Percentiles rank a stretch among this genome's conserved stretches.
phyloP scores from a whole-genome alignment of 331 rosid genomes.

The Telfairia occidentalis region DNA sequence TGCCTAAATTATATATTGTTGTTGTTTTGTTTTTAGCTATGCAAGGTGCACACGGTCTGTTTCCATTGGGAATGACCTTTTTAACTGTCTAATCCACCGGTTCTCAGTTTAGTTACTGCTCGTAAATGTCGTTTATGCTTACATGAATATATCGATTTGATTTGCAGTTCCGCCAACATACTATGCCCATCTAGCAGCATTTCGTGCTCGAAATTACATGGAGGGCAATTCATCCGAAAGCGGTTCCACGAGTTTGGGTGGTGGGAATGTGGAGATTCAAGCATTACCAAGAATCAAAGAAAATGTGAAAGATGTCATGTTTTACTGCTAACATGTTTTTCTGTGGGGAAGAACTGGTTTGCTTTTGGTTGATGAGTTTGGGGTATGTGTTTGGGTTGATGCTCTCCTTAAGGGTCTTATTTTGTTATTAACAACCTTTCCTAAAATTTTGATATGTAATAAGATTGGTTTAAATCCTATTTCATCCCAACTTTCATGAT shows the following conservation, averaged over 20 bases:
- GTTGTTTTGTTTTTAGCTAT: conserved; percentile 28
- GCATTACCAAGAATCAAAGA: conserved; percentile 30
- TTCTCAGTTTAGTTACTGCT: background rate
- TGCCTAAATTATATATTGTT: background rate
- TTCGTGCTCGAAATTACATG: conserved; percentile 51
- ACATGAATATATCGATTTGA: background rate
- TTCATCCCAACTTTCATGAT: background rate
- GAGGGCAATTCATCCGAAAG: conserved; percentile 38
- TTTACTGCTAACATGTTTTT: conserved; percentile 32
- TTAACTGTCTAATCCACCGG: background rate
- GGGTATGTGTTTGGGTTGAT: too few relatives aligned
- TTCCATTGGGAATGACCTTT: conserved; percentile 39
- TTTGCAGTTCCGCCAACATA: conserved; percentile 62
- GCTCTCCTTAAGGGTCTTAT: too few relatives aligned
- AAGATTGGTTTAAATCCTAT: too few relatives aligned
- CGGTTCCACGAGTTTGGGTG: conserved; percentile 22
- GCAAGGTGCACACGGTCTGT: conserved; percentile 82
- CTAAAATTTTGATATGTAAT: too few relatives aligned
- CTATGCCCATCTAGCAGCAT: conserved; percentile 61
- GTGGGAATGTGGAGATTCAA: conserved; percentile 3
- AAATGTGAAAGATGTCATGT: conserved; percentile 54
- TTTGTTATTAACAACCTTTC: too few relatives aligned
- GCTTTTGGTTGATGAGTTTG: too few relatives aligned
- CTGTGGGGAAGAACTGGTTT: too few relatives aligned
- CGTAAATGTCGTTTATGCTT: background rate